Conservation (phyloP, 768 basidiomycete genomes). For the Porphyrellus cyaneotinctus region DNA sequence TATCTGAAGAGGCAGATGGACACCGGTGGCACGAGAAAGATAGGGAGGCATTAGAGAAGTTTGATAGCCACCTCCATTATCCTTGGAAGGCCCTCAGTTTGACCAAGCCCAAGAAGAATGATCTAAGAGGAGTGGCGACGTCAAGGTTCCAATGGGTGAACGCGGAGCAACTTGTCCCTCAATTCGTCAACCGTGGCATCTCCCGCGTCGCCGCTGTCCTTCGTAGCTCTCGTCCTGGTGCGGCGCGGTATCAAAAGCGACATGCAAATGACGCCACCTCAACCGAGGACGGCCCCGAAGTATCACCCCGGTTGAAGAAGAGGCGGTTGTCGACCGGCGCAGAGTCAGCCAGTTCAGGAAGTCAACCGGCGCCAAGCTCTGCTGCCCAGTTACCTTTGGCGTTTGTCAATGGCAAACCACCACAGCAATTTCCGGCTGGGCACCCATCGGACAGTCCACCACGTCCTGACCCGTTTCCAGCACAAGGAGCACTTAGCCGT, state of each 20-base stretch:
- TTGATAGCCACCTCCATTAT: constrained; percentile 22
- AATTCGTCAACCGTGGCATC: constrained; percentile 23
- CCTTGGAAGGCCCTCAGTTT: constrained; percentile 27
- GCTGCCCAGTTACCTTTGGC: constrained; percentile 14
- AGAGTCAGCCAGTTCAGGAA: neutral
- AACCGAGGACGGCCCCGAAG: constrained; percentile 2
- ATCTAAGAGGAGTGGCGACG: constrained; percentile 25
- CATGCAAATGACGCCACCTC: constrained; percentile 9
- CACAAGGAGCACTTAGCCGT: constrained; percentile 15
- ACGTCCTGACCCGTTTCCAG: neutral
- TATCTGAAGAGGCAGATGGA: constrained; percentile 19
- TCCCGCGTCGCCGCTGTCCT: constrained; percentile 15
- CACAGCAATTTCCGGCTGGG: constrained; percentile 30
- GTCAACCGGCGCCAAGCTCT: constrained; percentile 2
- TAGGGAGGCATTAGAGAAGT: constrained; percentile 24
- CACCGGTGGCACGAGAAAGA: constrained; percentile 26
- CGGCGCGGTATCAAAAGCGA: constrained; percentile 24
- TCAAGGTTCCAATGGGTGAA: constrained; percentile 30
- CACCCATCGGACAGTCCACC: constrained; percentile 7
- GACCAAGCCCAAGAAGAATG: constrained; percentile 23
- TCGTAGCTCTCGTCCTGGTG: constrained; percentile 4
- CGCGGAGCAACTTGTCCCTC: constrained; percentile 27
- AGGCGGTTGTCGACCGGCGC: constrained; percentile 16
- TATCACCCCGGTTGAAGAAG: constrained; percentile 27
- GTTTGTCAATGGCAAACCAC: constrained; percentile 29